phyloP scores from a whole-genome alignment of 1,284 basidiomycete species.

The Sparassis latifolia region DNA sequence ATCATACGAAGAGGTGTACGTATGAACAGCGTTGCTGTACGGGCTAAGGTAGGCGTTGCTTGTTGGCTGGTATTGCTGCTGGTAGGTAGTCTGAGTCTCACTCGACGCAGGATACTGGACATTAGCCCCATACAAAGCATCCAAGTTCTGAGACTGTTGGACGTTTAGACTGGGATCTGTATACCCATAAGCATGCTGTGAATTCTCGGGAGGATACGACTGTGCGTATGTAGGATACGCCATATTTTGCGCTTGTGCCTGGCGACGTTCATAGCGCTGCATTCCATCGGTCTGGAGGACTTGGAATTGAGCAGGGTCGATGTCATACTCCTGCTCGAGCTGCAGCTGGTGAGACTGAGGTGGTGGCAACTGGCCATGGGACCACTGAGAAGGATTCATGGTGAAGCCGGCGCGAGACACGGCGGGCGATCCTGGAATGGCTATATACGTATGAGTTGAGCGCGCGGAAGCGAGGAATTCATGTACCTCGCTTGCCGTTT shows the following conservation, averaged over 20 bases:
- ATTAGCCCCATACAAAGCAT: background rate
- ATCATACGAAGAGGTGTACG: background rate
- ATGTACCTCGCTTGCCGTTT: background rate
- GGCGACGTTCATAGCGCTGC: background rate
- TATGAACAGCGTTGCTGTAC: too few species aligned
- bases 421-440: background rate
- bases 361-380: conserved; percentile 2
- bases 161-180: background rate
- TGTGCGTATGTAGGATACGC: too few species aligned
- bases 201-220: background rate
- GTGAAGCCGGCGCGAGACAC: conserved; percentile 4
- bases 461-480: too few species aligned
- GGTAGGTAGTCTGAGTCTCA: background rate
- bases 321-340: conserved; percentile 25
- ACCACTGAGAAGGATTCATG: conserved; percentile 18
- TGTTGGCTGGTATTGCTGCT: background rate
- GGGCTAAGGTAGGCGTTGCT: background rate
- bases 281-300: conserved; percentile 14
- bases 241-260: background rate
- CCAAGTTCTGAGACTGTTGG: background rate
- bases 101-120: background rate
- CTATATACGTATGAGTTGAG: too few species aligned
- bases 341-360: conserved; percentile 13
- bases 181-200: background rate
- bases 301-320: conserved; percentile 19